Evolutionary conservation across 768 basidiomycete genomes (phyloP), one percentile per base, ranked within the genome.

Genomic region (Russula sp.): DNA sequence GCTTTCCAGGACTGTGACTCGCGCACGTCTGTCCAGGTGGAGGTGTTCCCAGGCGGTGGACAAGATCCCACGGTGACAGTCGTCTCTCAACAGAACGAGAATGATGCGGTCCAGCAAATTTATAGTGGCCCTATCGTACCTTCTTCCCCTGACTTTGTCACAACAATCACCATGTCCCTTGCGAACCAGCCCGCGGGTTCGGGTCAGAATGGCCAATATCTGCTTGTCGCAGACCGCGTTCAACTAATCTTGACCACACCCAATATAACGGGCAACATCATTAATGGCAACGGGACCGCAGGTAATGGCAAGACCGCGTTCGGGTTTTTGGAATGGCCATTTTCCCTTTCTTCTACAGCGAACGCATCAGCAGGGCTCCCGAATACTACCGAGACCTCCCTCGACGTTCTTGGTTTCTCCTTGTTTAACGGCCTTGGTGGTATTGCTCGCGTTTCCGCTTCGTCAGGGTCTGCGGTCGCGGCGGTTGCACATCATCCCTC

Each of bases 311-410:
- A 78, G 42, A 77, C 73, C 24, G 85, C 86, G 2, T 94, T 92
- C 71, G 96, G 96, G 14, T 87, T 97, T 69, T 87, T 91, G 67
- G 96, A 98, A 74, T 98, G 90, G 90, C 85, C 88, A 26, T 75
- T 88, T 36, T 76, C 75, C 59, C 73, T 71, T 22, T 60, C 76
- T 11, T 74, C 75, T 3, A 74, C 76, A 38, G 74, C 80, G 26
- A 87, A 92, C 71, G 88, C 86, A 8, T 85, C 85, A 3, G 76
- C 81, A 13, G 72, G 76, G 2, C 77, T 95, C 49, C 77, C 86
- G 1, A 94, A 93, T 72, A 73, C 83, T 2, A 84, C 87, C 13
- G 77, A 89, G 72, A 94, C 94, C 2, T 62, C 80, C 2, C 75
- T 89, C 14, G 91, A 94, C 70, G 67, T 72, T 16, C 72, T 88